Evolutionary conservation across 768 basidiomycete species (phyloP).

Genomic region (Leccinum disarticulatum): DNA sequence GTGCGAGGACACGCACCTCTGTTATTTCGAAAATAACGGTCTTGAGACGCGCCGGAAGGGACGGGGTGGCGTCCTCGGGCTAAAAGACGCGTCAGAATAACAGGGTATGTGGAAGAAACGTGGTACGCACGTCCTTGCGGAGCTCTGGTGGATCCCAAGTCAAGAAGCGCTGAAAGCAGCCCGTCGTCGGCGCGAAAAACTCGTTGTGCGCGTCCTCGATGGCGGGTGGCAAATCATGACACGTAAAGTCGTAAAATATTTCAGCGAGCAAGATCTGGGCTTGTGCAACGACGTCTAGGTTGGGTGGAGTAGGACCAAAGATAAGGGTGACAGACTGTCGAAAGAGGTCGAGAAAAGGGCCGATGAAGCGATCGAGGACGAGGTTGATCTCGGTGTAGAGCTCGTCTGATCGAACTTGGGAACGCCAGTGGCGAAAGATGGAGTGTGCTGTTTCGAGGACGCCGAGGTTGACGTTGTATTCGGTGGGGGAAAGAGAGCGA

Average conservation of each 20-base stretch:
- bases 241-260: slow-evolving; percentile 91
- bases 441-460: slow-evolving; percentile 95
- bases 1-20: slow-evolving; percentile 53
- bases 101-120: background rate
- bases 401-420: slow-evolving; percentile 81
- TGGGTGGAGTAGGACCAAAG: slow-evolving; percentile 39
- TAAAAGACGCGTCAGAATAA: slow-evolving; percentile 29
- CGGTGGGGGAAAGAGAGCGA: slow-evolving; percentile 69
- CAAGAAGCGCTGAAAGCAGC: slow-evolving; percentile 80
- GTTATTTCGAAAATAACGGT: slow-evolving; percentile 88
- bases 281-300: slow-evolving; percentile 60
- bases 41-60: slow-evolving; percentile 87
- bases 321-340: slow-evolving; percentile 58
- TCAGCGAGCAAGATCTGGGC: slow-evolving; percentile 78
- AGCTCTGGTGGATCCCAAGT: slow-evolving; percentile 74
- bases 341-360: slow-evolving; percentile 84
- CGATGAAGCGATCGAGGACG: slow-evolving; percentile 80
- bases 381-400: slow-evolving; percentile 92
- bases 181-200: slow-evolving; percentile 71
- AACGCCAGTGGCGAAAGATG: slow-evolving; percentile 92
- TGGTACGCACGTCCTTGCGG: slow-evolving; percentile 55
- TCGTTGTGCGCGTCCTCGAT: slow-evolving; percentile 85
- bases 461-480: slow-evolving; percentile 85
- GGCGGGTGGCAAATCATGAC: slow-evolving; percentile 90
- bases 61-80: slow-evolving; percentile 81